Evolutionary conservation across 306 rosid species (phyloP).

Genomic region (Coriaria nepalensis): DNA sequence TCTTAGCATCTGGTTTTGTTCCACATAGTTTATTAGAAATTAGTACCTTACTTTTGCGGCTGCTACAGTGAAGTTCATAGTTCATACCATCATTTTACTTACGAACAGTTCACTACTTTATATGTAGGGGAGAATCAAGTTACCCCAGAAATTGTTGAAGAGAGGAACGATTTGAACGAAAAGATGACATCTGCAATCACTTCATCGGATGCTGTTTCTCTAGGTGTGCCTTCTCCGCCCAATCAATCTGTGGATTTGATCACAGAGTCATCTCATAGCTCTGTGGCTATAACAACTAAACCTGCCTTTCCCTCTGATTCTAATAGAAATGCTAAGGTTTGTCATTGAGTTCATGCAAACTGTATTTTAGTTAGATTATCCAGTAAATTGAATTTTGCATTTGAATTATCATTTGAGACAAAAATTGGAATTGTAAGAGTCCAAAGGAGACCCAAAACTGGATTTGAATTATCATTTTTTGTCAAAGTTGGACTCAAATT

Average conservation of each 20-base stretch:
- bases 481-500: too few relatives aligned
- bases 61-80: too few relatives aligned
- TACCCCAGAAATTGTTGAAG: conserved; percentile 20
- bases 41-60: too few relatives aligned
- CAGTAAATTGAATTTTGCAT: too few relatives aligned
- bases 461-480: too few relatives aligned
- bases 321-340: conserved; percentile 55
- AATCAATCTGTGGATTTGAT: conserved; percentile 23
- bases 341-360: neutral
- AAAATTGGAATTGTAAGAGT: too few relatives aligned
- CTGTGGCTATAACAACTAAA: conserved; percentile 26
- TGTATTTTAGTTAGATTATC: too few relatives aligned
- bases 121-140: conserved; percentile 20
- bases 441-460: too few relatives aligned
- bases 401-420: too few relatives aligned
- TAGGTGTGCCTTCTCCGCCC: conserved; percentile 21
- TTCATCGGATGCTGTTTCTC: conserved; percentile 21
- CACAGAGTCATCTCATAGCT: conserved; percentile 22
- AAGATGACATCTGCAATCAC: conserved; percentile 30
- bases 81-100: too few relatives aligned
- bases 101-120: conserved; percentile 11
- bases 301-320: conserved; percentile 28
- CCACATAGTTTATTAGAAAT: too few relatives aligned
- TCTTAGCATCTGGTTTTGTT: too few relatives aligned
- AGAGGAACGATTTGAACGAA: conserved; percentile 20